Base-by-base conservation (phyloP, 2,329 filamentous ascomycete species). In the Zymoseptoria tritici region DNA sequence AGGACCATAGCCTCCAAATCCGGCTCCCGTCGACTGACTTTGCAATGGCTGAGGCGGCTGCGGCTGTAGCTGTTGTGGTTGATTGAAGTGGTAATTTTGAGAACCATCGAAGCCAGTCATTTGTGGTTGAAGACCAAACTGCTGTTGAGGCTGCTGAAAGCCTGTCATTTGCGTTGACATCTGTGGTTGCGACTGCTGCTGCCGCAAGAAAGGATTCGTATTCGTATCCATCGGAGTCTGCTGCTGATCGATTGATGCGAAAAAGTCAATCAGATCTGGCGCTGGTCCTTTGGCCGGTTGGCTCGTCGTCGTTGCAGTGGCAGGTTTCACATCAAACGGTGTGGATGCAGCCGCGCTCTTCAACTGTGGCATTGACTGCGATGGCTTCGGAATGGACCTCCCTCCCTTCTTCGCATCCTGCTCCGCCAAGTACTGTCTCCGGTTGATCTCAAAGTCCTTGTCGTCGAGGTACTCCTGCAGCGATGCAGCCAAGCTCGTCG, bases 391-490 rank as follows among this genome's bases (percentile, higher is more conserved):
- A 21, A 73, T 61, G 36, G 69, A 60, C 63, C 76, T 79, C 61
- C 71, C 76, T 9, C 72, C 75, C 68, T 80, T 83, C 71, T 86
- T 87, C 13, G 87, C 89, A 59, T 93, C 88, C 71, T 93, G 88
- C 71, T 96, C 90, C 1, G 90, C 89, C 55, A 97, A 78, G 70
- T 96, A 99, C 72, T 99, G 94, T 67, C 91, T 82, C 62, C 94
- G 84, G 68, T 97, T 94, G 58, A 92, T 83, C 68, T 99, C 94
- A 69, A 99, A 99, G 73, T 99, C 94, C 2, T 91, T 86, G 70
- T 99, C 94, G 64, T 92, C 87, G 52, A 99, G 79, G 71, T 99
- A 97, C 67, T 99, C 94, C 73, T 97, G 91, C 24, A 99, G 81
- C 58, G 96, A 91, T 24, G 87, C 87, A 16, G 90, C 90, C 56